Conservation (phyloP, 768 basidiomycete genomes). For the Suillus alpinus region DNA sequence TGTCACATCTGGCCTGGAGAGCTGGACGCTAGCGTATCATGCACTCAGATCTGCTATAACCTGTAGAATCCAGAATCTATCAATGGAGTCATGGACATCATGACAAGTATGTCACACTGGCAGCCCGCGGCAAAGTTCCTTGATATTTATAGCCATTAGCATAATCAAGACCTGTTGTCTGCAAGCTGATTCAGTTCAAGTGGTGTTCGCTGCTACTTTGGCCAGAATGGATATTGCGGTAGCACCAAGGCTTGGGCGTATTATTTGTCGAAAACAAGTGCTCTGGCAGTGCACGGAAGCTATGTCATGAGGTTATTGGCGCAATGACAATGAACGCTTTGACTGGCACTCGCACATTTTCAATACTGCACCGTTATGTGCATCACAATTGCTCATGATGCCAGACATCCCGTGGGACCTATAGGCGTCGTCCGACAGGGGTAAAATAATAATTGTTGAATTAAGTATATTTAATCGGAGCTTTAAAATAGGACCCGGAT, state of each 20-base stretch:
- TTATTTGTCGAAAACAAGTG: background rate
- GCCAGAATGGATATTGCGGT: background rate
- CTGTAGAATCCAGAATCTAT: too few species aligned
- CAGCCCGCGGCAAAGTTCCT: background rate
- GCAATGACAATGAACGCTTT: background rate
- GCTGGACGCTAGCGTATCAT: background rate
- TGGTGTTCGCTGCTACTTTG: background rate
- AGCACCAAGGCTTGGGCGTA: background rate
- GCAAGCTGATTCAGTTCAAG: background rate
- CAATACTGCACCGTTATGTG: background rate
- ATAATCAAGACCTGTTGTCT: background rate
- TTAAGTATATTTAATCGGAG: conserved; percentile 16
- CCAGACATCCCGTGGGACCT: background rate
- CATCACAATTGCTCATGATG: background rate
- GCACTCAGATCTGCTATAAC: background rate
- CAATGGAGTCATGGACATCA: background rate
- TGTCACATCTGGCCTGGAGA: background rate
- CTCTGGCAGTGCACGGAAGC: background rate
- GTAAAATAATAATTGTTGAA: conserved; percentile 1
- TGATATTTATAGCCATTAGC: background rate
- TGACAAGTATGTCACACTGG: background rate
- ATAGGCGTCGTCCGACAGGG: background rate
- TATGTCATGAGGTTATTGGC: background rate
- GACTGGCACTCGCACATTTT: background rate
- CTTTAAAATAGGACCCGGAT: conserved; percentile 7